Base-by-base conservation (phyloP, 805 yeast genomes). In the Candida verbasci region DNA sequence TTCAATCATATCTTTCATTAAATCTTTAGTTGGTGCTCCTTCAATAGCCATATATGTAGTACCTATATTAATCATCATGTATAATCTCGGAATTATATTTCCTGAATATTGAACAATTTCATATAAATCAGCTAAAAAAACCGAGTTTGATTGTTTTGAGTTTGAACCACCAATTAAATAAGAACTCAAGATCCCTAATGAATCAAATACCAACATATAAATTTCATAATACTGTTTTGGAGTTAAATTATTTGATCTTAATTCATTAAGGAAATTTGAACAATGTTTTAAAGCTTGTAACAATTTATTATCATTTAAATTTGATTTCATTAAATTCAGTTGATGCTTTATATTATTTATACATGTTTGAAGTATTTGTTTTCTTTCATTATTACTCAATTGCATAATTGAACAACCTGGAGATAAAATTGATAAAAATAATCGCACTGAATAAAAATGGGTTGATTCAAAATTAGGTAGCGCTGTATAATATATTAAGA, bases 91-190 rank as follows among this genome's bases (percentile, higher is more conserved):
- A 11, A 93, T 72, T 17, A 93, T 85, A 55, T 87, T 91, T 1
- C 97, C 95, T 1, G 95, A 87, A 54, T 93, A 93, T 58, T 93
- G 97, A 4, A 91, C 97, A 55, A 89, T 69, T 50, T 91, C 97
- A 55, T 93, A 93, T 36, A 93, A 70, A 55, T 93, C 97, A 0
- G 95, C 86, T 37, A 93, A 62, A 41, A 65, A 65, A 52, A 60
- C 11, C 58, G 59, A 52, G 52, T 60, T 40, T 9, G 3, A 9
- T 49, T 78, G 78, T 4, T 16, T 34, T 9, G 81, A 78, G 52
- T 86, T 89, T 39, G 74, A 74, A 20, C 77, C 84, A 20, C 77
- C 84, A 37, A 73, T 70, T 42, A 93, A 62, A 50, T 79, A 84
- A 6, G 66, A 62, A 1, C 88, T 74, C 24, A 93, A 66, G 27